These are phyloP conservation scores for Blastomyces parvus DNA, from an alignment of 2,329 filamentous ascomycete species.

Conservation along the genomic window DNA sequence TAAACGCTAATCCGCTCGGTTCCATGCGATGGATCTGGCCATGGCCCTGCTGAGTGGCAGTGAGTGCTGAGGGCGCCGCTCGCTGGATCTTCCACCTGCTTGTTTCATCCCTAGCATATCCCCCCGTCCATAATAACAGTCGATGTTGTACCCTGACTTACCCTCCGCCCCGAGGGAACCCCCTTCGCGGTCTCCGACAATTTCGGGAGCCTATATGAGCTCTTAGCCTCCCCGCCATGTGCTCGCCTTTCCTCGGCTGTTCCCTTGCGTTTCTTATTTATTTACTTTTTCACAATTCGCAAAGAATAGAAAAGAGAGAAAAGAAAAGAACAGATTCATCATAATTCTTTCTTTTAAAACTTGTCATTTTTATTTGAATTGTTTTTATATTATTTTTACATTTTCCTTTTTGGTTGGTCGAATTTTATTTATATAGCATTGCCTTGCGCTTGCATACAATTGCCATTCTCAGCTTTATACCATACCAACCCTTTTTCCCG, in stretches of 20 bases:
- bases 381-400: neutral
- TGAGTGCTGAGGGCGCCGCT: neutral
- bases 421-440: conserved; percentile 5
- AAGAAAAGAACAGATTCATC: neutral
- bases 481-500: neutral
- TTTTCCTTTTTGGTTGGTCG: neutral
- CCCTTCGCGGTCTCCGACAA: conserved; percentile 4
- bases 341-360: neutral
- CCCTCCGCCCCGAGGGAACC: neutral
- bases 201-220: conserved; percentile 6
- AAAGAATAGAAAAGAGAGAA: neutral
- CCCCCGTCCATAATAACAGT: neutral
- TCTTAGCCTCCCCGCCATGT: conserved; percentile 1
- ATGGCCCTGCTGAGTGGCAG: too few relatives aligned
- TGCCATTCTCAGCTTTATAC: neutral
- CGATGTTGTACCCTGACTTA: neutral
- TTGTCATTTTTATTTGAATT: neutral
- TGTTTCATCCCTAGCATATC: conserved; percentile 3
- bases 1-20: conserved; percentile 6
- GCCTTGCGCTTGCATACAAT: neutral
- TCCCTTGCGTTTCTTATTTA: neutral
- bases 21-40: neutral
- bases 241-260: neutral
- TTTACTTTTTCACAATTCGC: neutral
- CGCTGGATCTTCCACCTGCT: conserved; percentile 2